Evolutionary conservation across 2,329 filamentous ascomycete species (phyloP).

Genomic region (Aureobasidium zeae): DNA sequence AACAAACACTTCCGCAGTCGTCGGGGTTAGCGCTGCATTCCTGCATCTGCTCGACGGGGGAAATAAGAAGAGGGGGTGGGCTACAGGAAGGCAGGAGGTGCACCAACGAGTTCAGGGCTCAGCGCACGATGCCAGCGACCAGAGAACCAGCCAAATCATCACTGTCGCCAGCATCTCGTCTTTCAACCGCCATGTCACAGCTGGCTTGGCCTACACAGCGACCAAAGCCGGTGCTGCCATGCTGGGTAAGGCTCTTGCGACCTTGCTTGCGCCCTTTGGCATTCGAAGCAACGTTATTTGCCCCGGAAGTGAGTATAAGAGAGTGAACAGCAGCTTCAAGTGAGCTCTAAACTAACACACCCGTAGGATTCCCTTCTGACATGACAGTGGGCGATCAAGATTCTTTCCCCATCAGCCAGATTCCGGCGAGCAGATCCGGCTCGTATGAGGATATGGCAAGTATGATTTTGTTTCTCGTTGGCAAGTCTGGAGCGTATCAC

Average conservation of each 20-base stretch:
- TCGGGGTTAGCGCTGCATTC: conserved; percentile 38
- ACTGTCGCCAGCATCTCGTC: conserved; percentile 35
- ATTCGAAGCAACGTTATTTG: conserved; percentile 40
- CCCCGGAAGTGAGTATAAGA: conserved; percentile 27
- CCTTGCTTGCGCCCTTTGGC: conserved; percentile 36
- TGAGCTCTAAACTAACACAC: neutral
- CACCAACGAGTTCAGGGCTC: conserved; percentile 18
- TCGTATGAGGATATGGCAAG: conserved; percentile 41
- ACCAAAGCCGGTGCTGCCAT: conserved; percentile 37
- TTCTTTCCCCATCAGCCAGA: conserved; percentile 27
- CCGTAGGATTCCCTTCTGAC: conserved; percentile 33
- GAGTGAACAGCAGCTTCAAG: neutral
- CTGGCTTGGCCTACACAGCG: conserved; percentile 36
- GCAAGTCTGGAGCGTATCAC: conserved; percentile 43
- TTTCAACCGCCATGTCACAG: conserved; percentile 30
- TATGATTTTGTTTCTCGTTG: conserved; percentile 43
- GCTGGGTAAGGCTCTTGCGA: conserved; percentile 37
- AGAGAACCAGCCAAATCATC: conserved; percentile 39
- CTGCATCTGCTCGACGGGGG: conserved; percentile 38
- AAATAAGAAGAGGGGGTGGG: conserved; percentile 35
- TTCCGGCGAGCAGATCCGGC: conserved; percentile 30
- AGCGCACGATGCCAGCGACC: conserved; percentile 26
- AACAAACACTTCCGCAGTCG: conserved; percentile 38
- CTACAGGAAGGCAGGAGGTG: conserved; percentile 26
- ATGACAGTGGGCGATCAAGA: conserved; percentile 33